These are phyloP conservation scores for Nicotiana benthamiana DNA, from an alignment of 257 asterid species.

Conservation along the genomic window DNA sequence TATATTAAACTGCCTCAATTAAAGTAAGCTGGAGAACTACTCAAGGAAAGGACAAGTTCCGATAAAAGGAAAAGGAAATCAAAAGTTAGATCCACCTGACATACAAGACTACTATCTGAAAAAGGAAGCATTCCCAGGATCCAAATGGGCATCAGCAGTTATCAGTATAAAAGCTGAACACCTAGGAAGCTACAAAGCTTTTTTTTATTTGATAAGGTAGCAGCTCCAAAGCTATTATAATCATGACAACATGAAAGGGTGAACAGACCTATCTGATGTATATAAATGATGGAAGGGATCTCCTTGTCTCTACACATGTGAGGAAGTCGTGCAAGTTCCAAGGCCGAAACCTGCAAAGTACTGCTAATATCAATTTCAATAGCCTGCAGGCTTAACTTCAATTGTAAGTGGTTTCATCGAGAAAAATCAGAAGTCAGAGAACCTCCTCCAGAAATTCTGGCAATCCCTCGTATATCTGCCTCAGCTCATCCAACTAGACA, in stretches of 20 bases:
- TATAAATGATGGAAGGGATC: slow-evolving; percentile 73
- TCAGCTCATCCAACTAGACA: slow-evolving; percentile 93
- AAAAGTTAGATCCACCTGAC: neutral
- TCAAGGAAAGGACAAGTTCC: neutral
- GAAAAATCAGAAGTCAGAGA: slow-evolving; percentile 20
- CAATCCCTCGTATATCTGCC: slow-evolving; percentile 94
- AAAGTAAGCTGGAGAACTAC: neutral
- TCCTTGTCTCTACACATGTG: slow-evolving; percentile 46
- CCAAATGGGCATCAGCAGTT: neutral
- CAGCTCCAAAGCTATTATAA: neutral
- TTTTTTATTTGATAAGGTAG: too few relatives aligned
- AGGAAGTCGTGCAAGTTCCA: slow-evolving; percentile 87
- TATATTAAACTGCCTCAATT: neutral
- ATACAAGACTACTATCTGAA: neutral
- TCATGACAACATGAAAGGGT: slow-evolving; percentile 7
- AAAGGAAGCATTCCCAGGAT: neutral
- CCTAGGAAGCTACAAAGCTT: neutral
- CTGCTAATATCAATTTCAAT: slow-evolving; percentile 16
- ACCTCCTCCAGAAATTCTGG: slow-evolving; percentile 98
- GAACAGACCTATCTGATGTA: slow-evolving; percentile 82
- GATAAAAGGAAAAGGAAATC: neutral
- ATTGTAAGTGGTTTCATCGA: neutral
- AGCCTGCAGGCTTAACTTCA: neutral
- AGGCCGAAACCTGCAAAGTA: slow-evolving; percentile 60
- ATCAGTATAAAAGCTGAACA: neutral